Percentiles rank a stretch among this genome's conserved stretches.
phyloP scores from a whole-genome alignment of 495 filamentous ascomycete genomes.

The Penicillium flavigenum region DNA sequence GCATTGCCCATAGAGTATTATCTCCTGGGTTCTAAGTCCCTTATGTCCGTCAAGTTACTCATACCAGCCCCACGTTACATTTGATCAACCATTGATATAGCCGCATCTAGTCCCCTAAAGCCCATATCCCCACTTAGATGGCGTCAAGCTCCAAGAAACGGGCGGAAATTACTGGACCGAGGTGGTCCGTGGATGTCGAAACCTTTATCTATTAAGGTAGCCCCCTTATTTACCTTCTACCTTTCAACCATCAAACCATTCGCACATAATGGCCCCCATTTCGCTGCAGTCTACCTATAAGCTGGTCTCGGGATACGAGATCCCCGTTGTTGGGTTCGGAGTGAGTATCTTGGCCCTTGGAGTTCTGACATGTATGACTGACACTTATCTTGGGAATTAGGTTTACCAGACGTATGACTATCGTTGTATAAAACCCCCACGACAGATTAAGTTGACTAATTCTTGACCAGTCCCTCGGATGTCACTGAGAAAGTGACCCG shows the following conservation, averaged over 20 bases:
- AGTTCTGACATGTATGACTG: neutral
- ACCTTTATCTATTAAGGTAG: constrained; percentile 13
- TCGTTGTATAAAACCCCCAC: neutral
- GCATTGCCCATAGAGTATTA: no score
- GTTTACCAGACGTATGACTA: constrained; percentile 69
- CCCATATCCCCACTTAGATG: constrained; percentile 19
- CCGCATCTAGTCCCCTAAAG: neutral
- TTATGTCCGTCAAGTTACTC: neutral
- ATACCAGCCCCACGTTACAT: constrained; percentile 11
- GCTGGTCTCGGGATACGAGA: constrained; percentile 74
- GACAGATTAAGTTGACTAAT: constrained; percentile 10
- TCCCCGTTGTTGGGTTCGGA: constrained; percentile 72
- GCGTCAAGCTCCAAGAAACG: constrained; percentile 11
- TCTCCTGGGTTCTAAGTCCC: no score
- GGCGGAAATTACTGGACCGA: constrained; percentile 17
- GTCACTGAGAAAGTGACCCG: constrained; percentile 55
- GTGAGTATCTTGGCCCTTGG: constrained; percentile 43
- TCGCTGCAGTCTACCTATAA: constrained; percentile 64
- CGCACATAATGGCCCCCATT: constrained; percentile 53
- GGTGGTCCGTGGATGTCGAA: constrained; percentile 14
- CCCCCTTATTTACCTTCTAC: neutral
- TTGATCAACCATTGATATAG: constrained; percentile 18
- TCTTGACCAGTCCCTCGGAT: constrained; percentile 46
- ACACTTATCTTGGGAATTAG: constrained; percentile 36
- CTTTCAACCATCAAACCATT: neutral